phyloP scores from a whole-genome alignment of 2,329 filamentous ascomycete species.

The Daldinia eschscholtzii region DNA sequence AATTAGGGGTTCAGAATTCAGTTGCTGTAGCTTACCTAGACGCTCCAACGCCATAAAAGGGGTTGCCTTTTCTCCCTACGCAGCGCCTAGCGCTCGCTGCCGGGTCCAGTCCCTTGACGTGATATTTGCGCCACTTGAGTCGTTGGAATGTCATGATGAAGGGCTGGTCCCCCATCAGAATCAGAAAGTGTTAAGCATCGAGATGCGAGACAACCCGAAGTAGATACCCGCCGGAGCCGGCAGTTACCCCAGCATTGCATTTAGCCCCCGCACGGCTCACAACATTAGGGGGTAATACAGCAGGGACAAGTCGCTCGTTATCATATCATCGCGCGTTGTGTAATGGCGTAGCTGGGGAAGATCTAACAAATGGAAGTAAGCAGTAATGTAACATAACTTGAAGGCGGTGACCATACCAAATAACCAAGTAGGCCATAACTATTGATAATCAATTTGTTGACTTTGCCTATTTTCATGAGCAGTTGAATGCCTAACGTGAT shows the following conservation, averaged over 20 bases:
- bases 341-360: not conserved
- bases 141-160: constrained; percentile 8
- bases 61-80: not conserved
- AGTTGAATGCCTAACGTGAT: not conserved
- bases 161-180: not conserved
- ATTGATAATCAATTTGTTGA: not conserved
- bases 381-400: not conserved
- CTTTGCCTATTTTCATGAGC: not conserved
- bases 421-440: not conserved
- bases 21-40: not conserved
- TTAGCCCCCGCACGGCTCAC: constrained; percentile 12
- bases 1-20: constrained; percentile 8
- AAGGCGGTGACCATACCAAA: not conserved
- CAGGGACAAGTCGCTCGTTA: not conserved
- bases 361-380: not conserved
- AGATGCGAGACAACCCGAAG: not conserved
- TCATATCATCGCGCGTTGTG: constrained; percentile 7
- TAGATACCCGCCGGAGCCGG: constrained; percentile 10
- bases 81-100: not conserved
- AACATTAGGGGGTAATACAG: constrained; percentile 7
- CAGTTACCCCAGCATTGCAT: constrained; percentile 13
- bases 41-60: not conserved
- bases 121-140: not conserved
- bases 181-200: not conserved
- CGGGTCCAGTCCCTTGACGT: not conserved